Base-by-base conservation (phyloP, 495 filamentous ascomycete genomes). In the Xylaria castorea region DNA sequence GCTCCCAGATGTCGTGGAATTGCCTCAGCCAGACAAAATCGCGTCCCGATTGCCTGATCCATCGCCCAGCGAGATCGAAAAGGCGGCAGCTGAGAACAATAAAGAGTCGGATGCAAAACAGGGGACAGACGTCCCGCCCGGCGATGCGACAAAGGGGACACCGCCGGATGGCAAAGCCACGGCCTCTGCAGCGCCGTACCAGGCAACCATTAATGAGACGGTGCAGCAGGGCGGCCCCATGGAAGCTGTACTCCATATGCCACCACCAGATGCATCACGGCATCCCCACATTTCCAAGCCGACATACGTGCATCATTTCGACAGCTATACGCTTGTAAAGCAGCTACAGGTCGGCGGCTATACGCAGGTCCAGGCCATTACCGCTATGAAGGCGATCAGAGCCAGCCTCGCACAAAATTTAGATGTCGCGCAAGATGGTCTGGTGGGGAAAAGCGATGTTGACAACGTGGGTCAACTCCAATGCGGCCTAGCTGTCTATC, bases 281-380 rank as follows among this genome's bases (percentile, higher is more conserved):
- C 63, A 58, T 34, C 62, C 62, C 22, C 91, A 91, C 58, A 90
- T 97, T 40, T 84, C 89, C 8, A 88, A 93, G 0, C 88, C 92
- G 20, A 92, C 89, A 3, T 95, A 97, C 80, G 89, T 97, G 16
- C 96, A 99, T 83, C 94, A 98, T 83, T 99, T 99, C 80, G 96
- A 99, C 82, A 97, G 92, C 22, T 98, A 94, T 77, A 89, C 89
- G 5, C 87, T 97, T 1, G 96, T 97, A 5, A 90, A 91, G 60
- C 87, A 92, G 74, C 89, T 99, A 6, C 85, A 90, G 27, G 80
- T 81, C 0, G 87, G 90, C 27, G 92, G 91, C 3, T 97, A 94
- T 81, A 89, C 84, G 8, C 81, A 86, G 18, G 85, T 85, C 0
- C 94, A 97, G 79, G 87, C 92, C 46, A 88, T 93, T 58, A 92